Evolutionary conservation across 202 grass and related monocot genomes (phyloP).

Genomic region (Eragrostis tef): DNA sequence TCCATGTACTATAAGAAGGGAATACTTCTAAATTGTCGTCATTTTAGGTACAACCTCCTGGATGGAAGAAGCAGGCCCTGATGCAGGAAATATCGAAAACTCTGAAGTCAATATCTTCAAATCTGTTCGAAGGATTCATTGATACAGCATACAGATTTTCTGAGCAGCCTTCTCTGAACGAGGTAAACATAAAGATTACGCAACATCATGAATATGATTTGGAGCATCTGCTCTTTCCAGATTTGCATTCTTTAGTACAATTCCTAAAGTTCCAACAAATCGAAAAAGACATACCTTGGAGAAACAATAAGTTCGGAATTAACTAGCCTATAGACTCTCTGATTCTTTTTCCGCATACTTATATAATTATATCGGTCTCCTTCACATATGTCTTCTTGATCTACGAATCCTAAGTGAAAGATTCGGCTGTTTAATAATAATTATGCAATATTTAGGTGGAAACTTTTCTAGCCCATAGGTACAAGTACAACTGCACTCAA

Average conservation of each 20-base stretch:
- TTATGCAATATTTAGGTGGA: neutral
- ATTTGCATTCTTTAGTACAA: neutral
- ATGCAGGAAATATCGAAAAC: neutral
- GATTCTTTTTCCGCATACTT: no score
- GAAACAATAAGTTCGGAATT: no score
- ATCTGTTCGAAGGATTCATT: conserved; percentile 10
- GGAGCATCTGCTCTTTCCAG: neutral
- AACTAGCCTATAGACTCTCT: no score
- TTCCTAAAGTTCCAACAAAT: neutral
- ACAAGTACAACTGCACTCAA: neutral
- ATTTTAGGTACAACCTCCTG: conserved; percentile 4
- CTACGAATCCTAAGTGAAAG: neutral
- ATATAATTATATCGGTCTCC: neutral
- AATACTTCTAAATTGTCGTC: neutral
- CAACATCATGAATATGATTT: neutral
- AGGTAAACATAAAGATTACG: conserved; percentile 8
- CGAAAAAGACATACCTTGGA: no score
- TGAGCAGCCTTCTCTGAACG: conserved; percentile 36
- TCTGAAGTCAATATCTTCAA: conserved; percentile 28
- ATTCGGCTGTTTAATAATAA: neutral
- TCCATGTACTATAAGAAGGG: neutral
- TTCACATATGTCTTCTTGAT: neutral
- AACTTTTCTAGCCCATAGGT: neutral
- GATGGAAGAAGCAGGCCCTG: conserved; percentile 27
- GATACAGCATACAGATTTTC: conserved; percentile 42